A percentile compares a stretch with the other conserved stretches of the same genome.
These are phyloP conservation scores for Santalum album DNA, from an alignment of 164 flowering plant genomes.

Conservation along the genomic window DNA sequence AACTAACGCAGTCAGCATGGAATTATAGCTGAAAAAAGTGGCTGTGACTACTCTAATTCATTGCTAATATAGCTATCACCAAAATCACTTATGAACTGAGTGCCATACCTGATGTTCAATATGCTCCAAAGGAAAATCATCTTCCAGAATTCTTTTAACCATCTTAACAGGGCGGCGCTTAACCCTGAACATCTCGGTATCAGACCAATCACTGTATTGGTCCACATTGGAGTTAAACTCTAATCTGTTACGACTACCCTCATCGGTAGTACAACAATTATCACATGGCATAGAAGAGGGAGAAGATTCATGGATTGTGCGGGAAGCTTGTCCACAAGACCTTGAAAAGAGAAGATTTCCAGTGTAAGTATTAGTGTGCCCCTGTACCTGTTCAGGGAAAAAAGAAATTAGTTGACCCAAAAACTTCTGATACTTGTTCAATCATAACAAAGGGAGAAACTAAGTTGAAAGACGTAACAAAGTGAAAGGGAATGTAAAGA, in stretches of 20 bases:
- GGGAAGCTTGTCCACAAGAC: constrained; percentile 19
- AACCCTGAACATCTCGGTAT: constrained; percentile 69
- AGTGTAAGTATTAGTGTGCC: constrained; percentile 6
- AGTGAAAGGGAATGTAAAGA: background rate
- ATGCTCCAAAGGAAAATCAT: constrained; percentile 18
- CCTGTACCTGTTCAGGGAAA: constrained; percentile 18
- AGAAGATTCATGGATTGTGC: constrained; percentile 18
- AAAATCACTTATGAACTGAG: background rate
- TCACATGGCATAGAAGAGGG: constrained; percentile 18
- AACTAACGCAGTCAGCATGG: too few relatives aligned
- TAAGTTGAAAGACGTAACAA: background rate
- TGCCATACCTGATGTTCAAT: constrained; percentile 43
- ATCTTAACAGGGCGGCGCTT: constrained; percentile 54
- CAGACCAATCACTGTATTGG: constrained; percentile 56
- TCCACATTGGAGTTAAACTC: constrained; percentile 15
- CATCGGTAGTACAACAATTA: constrained; percentile 12
- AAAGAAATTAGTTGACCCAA: background rate
- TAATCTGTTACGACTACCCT: constrained; percentile 9
- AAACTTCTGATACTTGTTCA: too few relatives aligned
- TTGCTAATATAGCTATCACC: too few relatives aligned
- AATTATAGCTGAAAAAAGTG: too few relatives aligned
- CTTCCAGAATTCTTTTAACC: constrained; percentile 25
- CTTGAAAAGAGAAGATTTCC: constrained; percentile 12
- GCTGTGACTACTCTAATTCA: too few relatives aligned
- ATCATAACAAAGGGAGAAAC: background rate